Conservation (phyloP, 139 green algal species). For the Chlorella sp. region DNA sequence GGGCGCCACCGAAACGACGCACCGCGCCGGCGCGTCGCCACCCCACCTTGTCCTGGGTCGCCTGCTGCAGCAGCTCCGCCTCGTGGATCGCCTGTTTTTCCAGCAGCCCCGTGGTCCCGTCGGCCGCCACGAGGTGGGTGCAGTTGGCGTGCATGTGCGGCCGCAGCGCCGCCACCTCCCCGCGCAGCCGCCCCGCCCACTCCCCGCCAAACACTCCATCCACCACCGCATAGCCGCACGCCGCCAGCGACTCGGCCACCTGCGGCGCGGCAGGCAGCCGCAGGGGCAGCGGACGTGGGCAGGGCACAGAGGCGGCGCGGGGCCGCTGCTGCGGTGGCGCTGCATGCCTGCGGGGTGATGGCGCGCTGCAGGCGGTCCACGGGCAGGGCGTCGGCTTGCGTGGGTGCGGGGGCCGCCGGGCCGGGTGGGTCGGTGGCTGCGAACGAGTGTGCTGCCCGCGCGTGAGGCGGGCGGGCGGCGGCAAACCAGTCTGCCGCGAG, state of each 20-base stretch:
- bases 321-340: no score
- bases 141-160: constrained; percentile 61
- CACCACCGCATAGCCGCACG: constrained; percentile 55
- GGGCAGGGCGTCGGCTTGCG: no score
- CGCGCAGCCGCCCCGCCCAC: constrained; percentile 15
- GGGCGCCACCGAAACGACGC: neutral
- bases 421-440: no score
- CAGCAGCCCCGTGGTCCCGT: constrained; percentile 43
- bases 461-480: no score
- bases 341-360: constrained; percentile 14
- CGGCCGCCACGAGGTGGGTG: constrained; percentile 61
- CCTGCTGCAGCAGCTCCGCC: constrained; percentile 41
- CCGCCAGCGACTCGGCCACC: constrained; percentile 15
- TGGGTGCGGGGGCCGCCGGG: no score
- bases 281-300: neutral
- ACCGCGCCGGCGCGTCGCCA: neutral
- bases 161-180: constrained; percentile 44
- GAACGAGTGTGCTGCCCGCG: no score
- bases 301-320: neutral
- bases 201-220: constrained; percentile 43
- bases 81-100: constrained; percentile 63
- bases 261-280: constrained; percentile 5
- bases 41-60: constrained; percentile 13
- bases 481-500: no score
- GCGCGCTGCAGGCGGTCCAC: constrained; percentile 10